Base-by-base conservation (phyloP, 169 alveolate genomes). In the Sarcocystis neurona region DNA sequence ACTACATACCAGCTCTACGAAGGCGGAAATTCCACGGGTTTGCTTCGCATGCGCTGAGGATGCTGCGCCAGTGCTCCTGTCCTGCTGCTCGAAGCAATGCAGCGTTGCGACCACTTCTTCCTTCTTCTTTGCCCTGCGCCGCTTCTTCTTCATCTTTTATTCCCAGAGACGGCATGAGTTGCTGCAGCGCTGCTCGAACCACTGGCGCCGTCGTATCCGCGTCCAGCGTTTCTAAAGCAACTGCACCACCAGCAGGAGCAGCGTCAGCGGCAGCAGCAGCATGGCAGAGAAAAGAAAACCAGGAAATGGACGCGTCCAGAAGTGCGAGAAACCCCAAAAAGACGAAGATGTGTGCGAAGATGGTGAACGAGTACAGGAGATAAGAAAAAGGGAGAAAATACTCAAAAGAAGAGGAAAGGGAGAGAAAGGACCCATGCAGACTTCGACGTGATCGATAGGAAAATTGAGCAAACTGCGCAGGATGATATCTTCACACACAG, bases 11-110 rank as follows among this genome's bases (percentile, higher is more conserved):
- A 27, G 70, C 63, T 32, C 87, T 41, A 6, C 87, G 87, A 12
- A 79, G 5, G 41, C 39, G 46, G n/a, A 79, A 79, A 39, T 79
- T 44, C 72, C 75, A 53, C 0, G 87, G 87, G 23, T 79, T 53
- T 32, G n/a, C 41, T n/a, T 3, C 15, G 87, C 87, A 79, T 15
- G 58, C 63, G 34, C 20, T 39, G 41, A 39, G 12, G 32, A 79
- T 27, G 41, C 23, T 12, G 5, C 39, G 34, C 87, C 58, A 44
- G 41, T 44, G 46, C 34, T 27, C 0, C 8, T 79, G 77, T 27
- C 87, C 87, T 18, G 87, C 75, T 37, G 87, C 87, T 15, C 87
- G 58, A 48, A 79, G 75, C 32, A 27, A 72, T 4, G 44, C 32
- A 15, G 87, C 34, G 27, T 4, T n/a, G 30, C 63, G 63, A 20